Evolutionary conservation across 306 rosid genomes (phyloP).

Genomic region (Castanea crenata): DNA sequence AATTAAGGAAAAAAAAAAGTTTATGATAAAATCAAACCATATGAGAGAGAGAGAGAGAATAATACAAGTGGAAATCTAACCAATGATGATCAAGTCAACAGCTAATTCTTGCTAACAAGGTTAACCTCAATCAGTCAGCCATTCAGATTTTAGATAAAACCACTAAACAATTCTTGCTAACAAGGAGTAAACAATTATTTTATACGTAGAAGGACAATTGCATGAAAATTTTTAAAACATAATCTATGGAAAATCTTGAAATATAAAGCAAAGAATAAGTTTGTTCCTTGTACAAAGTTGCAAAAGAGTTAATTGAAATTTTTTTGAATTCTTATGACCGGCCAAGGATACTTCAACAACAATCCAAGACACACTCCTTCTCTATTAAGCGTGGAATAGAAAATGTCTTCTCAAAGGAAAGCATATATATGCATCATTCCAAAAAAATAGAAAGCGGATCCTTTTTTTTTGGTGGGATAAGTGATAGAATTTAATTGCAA

Average conservation of each 20-base stretch:
- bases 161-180: background rate
- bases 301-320: background rate
- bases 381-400: background rate
- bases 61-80: background rate
- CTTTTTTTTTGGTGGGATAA: no score
- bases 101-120: background rate
- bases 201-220: background rate
- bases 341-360: background rate
- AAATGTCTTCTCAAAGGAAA: background rate
- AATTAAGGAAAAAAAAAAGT: conserved; percentile 3
- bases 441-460: no score
- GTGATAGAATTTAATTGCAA: no score
- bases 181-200: background rate
- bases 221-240: background rate
- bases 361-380: background rate
- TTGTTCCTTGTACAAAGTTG: background rate
- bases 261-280: background rate
- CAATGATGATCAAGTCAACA: background rate
- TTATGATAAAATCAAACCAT: background rate
- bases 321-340: background rate
- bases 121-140: background rate
- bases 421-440: background rate
- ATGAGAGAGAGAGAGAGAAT: background rate
- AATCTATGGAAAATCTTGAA: background rate
- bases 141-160: background rate